These are phyloP conservation scores for Kappamyces sp. DNA, from an alignment of 192 early-diverging fungal species.

Conservation along the genomic window DNA sequence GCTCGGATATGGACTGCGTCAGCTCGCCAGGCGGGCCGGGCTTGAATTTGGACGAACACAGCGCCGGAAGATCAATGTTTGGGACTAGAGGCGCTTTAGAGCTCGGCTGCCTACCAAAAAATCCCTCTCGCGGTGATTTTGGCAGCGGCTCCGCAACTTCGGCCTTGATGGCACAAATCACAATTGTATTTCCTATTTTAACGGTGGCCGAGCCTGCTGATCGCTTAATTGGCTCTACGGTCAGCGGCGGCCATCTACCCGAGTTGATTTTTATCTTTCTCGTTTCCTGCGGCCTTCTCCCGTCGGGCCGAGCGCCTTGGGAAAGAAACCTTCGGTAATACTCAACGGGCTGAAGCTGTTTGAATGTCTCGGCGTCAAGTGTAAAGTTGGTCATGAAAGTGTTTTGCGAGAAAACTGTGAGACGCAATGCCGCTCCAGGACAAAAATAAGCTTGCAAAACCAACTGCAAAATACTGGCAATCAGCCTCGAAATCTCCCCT, in stretches of 20 bases:
- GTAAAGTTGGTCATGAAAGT: conserved; percentile 12
- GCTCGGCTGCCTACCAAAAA: conserved; percentile 48
- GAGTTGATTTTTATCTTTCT: conserved; percentile 58
- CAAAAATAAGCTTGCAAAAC: too few species aligned
- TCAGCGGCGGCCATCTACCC: conserved; percentile 27
- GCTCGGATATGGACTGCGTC: conserved; percentile 76
- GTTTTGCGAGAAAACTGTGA: too few species aligned
- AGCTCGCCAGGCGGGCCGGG: conserved; percentile 79
- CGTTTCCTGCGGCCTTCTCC: conserved; percentile 64
- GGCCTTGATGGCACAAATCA: conserved; percentile 91
- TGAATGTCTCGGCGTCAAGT: conserved; percentile 64
- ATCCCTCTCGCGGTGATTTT: conserved; percentile 64
- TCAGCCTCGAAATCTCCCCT: too few species aligned
- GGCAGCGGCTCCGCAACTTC: conserved; percentile 80
- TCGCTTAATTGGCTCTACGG: conserved; percentile 61
- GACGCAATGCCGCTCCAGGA: too few species aligned
- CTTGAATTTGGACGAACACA: conserved; percentile 77
- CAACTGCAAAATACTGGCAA: too few species aligned
- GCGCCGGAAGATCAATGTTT: conserved; percentile 87
- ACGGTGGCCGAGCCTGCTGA: conserved; percentile 84
- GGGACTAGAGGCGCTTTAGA: conserved; percentile 50
- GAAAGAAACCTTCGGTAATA: conserved; percentile 77
- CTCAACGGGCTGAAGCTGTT: conserved; percentile 80
- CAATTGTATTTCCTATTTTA: conserved; percentile 79
- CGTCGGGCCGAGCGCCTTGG: conserved; percentile 76